Evolutionary conservation across 1,139 yeast genomes (phyloP).

Genomic region (Yamadazyma blattariae): DNA sequence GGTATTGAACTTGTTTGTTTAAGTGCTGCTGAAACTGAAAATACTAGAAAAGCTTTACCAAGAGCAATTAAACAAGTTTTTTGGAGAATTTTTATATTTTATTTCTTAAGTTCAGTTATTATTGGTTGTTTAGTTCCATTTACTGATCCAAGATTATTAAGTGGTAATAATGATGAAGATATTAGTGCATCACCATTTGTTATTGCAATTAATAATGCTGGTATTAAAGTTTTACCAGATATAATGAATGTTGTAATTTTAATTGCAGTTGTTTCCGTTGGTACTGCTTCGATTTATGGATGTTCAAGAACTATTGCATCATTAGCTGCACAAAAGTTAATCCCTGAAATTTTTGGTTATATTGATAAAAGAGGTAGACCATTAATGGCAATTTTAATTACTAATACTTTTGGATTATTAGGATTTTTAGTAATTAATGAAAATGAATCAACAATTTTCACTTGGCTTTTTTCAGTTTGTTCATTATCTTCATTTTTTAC

Average conservation of each 20-base stretch:
- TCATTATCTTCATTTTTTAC: constrained; percentile 60
- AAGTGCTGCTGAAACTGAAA: constrained; percentile 80
- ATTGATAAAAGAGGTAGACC: constrained; percentile 61
- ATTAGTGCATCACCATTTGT: constrained; percentile 42
- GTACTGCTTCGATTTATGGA: constrained; percentile 55
- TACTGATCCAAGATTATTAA: constrained; percentile 31
- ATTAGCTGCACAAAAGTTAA: constrained; percentile 49
- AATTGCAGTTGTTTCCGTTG: constrained; percentile 50
- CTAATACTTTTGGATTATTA: constrained; percentile 54
- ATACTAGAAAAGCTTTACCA: constrained; percentile 68
- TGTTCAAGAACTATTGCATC: constrained; percentile 55
- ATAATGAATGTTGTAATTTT: constrained; percentile 56
- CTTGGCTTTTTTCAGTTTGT: constrained; percentile 67
- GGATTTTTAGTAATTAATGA: constrained; percentile 58
- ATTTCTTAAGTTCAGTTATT: constrained; percentile 44
- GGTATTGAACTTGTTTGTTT: constrained; percentile 61
- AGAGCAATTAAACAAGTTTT: constrained; percentile 72
- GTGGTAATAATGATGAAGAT: constrained; percentile 27
- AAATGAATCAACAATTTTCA: constrained; percentile 50
- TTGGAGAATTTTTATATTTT: constrained; percentile 68
- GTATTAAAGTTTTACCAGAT: constrained; percentile 40
- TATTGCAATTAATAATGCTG: constrained; percentile 38
- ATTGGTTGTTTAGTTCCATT: constrained; percentile 49
- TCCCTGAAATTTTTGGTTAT: constrained; percentile 45
- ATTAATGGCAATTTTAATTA: constrained; percentile 46